These are phyloP conservation scores for Lineolata rhizophorae DNA, from an alignment of 495 filamentous ascomycete genomes.

Conservation along the genomic window DNA sequence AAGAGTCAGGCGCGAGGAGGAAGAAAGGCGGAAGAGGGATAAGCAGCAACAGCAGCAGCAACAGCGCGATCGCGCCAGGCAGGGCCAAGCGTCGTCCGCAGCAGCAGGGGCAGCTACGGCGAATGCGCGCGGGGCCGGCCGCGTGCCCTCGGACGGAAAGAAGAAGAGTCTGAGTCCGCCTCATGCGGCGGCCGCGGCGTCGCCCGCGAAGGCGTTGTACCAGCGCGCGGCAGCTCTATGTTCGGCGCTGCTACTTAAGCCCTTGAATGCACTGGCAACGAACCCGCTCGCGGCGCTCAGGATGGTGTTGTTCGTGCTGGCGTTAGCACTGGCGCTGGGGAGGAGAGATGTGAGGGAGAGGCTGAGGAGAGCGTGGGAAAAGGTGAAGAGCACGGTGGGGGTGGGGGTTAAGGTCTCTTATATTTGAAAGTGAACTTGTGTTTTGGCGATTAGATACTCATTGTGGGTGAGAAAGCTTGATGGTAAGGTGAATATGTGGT, in stretches of 20 bases:
- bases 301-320: slow-evolving; percentile 61
- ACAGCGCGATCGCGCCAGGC: background rate
- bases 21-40: slow-evolving; percentile 4
- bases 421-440: no score
- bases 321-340: slow-evolving; percentile 55
- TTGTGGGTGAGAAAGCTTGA: no score
- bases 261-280: slow-evolving; percentile 36
- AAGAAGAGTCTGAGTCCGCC: slow-evolving; percentile 2
- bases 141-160: background rate
- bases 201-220: background rate
- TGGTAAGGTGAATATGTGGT: no score
- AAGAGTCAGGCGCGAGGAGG: slow-evolving; percentile 19
- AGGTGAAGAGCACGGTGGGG: slow-evolving; percentile 63
- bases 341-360: slow-evolving; percentile 54
- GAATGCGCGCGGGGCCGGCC: no score
- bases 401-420: slow-evolving; percentile 98
- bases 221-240: no score
- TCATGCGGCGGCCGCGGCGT: background rate
- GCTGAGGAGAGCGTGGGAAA: slow-evolving; percentile 57
- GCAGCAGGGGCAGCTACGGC: no score
- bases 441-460: no score
- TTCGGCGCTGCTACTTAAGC: slow-evolving; percentile 36
- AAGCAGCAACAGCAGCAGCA: background rate
- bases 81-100: no score
- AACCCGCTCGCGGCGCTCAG: slow-evolving; percentile 58